Base-by-base conservation (phyloP, 2,329 filamentous ascomycete species). In the Aspergillus brasiliensis region DNA sequence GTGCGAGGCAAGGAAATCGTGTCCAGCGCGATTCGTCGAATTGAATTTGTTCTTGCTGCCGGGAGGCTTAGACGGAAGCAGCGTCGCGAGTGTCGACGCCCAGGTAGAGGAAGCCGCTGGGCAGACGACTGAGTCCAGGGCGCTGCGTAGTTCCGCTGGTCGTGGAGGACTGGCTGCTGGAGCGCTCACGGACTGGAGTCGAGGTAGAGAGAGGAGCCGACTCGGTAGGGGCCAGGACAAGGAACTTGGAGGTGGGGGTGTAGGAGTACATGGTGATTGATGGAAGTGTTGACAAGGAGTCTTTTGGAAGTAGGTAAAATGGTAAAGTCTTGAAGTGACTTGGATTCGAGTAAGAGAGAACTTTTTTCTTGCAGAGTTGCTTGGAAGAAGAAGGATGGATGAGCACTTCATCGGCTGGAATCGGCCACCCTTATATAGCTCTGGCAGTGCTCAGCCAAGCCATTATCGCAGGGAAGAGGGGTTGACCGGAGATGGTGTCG, bases 161-260 rank as follows among this genome's bases (percentile, higher is more conserved):
- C 1, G 66, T 64, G 19, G 71, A 73, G 15, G 69, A 65, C 25
- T 69, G 67, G 63, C 71, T 72, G 64, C 67, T 66, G 44, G 71
- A 69, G 54, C 70, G 71, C 60, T 64, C 61, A 51, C 59, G 60
- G 51, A 23, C 59, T n/a, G 46, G 52, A 5, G 40, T 28, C 8
- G 52, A 25, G n/a, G 23, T 62, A 54, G 66, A 59, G 58, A 68
- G 63, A 21, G 71, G 70, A 49, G 67, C 70, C 38, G 62, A 69
- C 58, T 73, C 66, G 31, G 62, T 69, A 40, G 70, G 71, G 40
- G 71, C 71, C 61, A 73, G 56, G 51, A 73, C 65, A 60, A 73
- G 67, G 64, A 72, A 73, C 54, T 69, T 68, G 63, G 61, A 56
- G 59, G 69, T 64, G 58, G 71, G 65, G 53, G 70, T 69, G 52